A percentile compares a stretch with the other conserved stretches of the same genome.
Evolutionary conservation across 2,329 filamentous ascomycete genomes (phyloP).

Genomic region (Fusarium sp.): DNA sequence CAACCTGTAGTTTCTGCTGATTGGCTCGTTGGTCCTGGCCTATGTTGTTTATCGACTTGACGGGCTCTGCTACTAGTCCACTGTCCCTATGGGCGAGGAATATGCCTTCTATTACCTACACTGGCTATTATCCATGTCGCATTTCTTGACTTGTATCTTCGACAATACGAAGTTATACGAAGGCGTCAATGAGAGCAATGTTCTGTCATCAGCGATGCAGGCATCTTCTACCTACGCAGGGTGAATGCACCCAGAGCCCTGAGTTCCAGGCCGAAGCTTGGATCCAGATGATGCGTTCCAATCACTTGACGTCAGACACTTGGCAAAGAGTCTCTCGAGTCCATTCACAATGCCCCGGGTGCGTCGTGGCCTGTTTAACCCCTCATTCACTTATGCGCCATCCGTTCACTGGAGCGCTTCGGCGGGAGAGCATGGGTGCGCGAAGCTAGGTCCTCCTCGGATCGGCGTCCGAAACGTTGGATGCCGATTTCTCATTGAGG

Average conservation of each 20-base stretch:
- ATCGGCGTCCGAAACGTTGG: conserved; percentile 18
- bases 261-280: background rate
- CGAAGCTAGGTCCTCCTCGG: background rate
- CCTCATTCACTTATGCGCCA: conserved; percentile 32
- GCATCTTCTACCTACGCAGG: background rate
- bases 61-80: background rate
- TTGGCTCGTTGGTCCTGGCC: background rate
- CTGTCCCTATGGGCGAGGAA: background rate
- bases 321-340: background rate
- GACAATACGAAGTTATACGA: background rate
- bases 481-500: background rate
- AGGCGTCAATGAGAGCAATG: background rate
- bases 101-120: background rate
- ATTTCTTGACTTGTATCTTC: background rate
- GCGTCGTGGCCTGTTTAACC: conserved; percentile 8
- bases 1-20: background rate
- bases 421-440: conserved; percentile 18
- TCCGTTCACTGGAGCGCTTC: conserved; percentile 34
- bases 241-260: background rate
- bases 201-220: background rate
- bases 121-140: background rate
- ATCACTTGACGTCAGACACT: background rate
- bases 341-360: background rate
- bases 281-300: background rate
- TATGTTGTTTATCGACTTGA: background rate